These are phyloP conservation scores for Dunaliella sp. DNA, from an alignment of 139 green algal genomes.

Conservation along the genomic window DNA sequence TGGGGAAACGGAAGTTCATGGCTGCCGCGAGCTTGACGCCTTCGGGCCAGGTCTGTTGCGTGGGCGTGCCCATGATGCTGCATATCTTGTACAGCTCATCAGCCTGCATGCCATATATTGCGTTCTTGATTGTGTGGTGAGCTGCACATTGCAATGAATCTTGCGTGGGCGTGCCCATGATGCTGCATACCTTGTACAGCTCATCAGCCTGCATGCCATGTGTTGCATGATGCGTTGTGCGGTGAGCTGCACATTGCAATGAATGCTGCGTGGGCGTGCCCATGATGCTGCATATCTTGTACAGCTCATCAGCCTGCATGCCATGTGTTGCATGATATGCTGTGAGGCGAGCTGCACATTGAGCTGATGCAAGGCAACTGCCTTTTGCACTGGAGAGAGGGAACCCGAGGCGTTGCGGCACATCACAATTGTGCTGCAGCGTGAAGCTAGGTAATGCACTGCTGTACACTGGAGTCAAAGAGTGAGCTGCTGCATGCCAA, in stretches of 20 bases:
- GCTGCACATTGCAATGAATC: constrained; percentile 81
- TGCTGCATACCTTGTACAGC: constrained; percentile 89
- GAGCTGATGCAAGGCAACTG: too few species aligned
- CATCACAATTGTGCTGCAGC: too few species aligned
- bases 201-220: constrained; percentile 79
- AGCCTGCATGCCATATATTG: constrained; percentile 64
- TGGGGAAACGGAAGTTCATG: constrained; percentile 81
- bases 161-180: constrained; percentile 84
- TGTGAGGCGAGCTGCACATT: too few species aligned
- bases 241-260: too few species aligned
- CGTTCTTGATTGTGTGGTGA: not conserved
- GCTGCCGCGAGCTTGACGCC: constrained; percentile 76
- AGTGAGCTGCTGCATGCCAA: too few species aligned
- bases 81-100: constrained; percentile 96
- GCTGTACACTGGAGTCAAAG: too few species aligned
- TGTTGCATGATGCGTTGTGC: not conserved
- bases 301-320: constrained; percentile 86
- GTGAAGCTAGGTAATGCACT: too few species aligned
- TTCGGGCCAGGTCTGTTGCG: constrained; percentile 76
- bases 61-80: constrained; percentile 85
- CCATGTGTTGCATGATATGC: too few species aligned
- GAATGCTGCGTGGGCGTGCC: constrained; percentile 78
- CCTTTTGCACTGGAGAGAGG: too few species aligned
- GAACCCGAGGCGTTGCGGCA: too few species aligned
- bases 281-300: constrained; percentile 90